Conservation (phyloP, 2,329 filamentous ascomycete genomes). For the Neurospora sp. region DNA sequence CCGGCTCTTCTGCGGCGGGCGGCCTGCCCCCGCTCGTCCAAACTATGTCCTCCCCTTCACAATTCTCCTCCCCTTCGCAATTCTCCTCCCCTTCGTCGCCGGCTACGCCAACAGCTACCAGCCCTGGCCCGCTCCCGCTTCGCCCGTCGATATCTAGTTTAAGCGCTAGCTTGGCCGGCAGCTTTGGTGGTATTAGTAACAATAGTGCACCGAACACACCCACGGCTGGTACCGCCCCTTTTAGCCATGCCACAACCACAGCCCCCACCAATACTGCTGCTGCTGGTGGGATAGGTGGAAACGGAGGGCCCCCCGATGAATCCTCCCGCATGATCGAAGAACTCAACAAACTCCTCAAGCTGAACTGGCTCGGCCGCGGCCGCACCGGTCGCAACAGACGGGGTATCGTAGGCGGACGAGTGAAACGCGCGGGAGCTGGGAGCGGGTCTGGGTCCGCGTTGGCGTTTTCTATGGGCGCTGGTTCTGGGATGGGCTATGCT, state of each 20-base stretch:
- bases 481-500: not conserved
- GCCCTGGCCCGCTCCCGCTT: not conserved
- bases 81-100: not conserved
- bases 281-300: constrained; percentile 28
- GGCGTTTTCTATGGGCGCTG: not conserved
- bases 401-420: constrained; percentile 70
- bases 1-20: not conserved
- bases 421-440: constrained; percentile 29
- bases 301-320: constrained; percentile 43
- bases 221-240: not conserved
- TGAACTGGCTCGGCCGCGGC: constrained; percentile 92
- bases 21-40: not conserved
- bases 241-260: not conserved
- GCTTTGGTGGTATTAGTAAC: constrained; percentile 8
- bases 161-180: constrained; percentile 16
- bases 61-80: not conserved
- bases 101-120: not conserved
- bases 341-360: constrained; percentile 77
- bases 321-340: constrained; percentile 71
- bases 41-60: not conserved
- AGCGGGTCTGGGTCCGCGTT: not conserved
- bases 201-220: not conserved
- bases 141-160: constrained; percentile 23
- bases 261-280: not conserved
- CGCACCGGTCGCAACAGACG: constrained; percentile 80